Percentiles rank a stretch among this genome's conserved stretches.
Conservation (phyloP, 129 eudicot genomes). For the Helichrysum umbraculigerum region DNA sequence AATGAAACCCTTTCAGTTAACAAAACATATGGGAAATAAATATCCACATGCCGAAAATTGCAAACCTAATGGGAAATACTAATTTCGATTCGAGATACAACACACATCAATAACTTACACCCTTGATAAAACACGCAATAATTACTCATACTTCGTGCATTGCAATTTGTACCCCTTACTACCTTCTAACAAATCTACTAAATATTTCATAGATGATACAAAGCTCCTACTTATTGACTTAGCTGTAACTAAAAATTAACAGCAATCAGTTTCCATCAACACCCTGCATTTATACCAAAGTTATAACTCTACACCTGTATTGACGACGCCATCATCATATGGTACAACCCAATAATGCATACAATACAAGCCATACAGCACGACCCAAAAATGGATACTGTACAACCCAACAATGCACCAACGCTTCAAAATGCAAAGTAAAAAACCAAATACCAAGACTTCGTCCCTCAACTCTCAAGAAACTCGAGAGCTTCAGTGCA, state of each 20-base stretch:
- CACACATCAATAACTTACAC: neutral
- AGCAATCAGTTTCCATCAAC: slow-evolving; percentile 25
- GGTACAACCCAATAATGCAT: slow-evolving; percentile 29
- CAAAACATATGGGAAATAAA: no score
- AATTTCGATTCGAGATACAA: neutral
- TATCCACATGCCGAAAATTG: neutral
- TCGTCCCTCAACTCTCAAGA: neutral
- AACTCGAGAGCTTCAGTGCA: slow-evolving; percentile 2
- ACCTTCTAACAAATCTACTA: slow-evolving; percentile 15
- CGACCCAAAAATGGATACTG: slow-evolving; percentile 23
- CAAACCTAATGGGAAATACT: neutral
- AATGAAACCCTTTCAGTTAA: neutral
- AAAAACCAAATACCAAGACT: slow-evolving; percentile 24
- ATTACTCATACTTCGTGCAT: slow-evolving; percentile 3
- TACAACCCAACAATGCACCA: slow-evolving; percentile 10
- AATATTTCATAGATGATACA: slow-evolving; percentile 24
- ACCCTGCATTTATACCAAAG: slow-evolving; percentile 24
- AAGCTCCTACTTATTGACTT: slow-evolving; percentile 23
- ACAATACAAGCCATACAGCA: slow-evolving; percentile 17
- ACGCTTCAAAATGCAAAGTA: slow-evolving; percentile 13
- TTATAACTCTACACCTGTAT: slow-evolving; percentile 16
- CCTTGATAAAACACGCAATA: neutral
- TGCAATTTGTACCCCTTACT: slow-evolving; percentile 15
- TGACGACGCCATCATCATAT: neutral
- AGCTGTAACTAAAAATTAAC: slow-evolving; percentile 31